Evolutionary conservation across 2,329 filamentous ascomycete genomes (phyloP).

Genomic region (Alternaria hordeiaustralica): DNA sequence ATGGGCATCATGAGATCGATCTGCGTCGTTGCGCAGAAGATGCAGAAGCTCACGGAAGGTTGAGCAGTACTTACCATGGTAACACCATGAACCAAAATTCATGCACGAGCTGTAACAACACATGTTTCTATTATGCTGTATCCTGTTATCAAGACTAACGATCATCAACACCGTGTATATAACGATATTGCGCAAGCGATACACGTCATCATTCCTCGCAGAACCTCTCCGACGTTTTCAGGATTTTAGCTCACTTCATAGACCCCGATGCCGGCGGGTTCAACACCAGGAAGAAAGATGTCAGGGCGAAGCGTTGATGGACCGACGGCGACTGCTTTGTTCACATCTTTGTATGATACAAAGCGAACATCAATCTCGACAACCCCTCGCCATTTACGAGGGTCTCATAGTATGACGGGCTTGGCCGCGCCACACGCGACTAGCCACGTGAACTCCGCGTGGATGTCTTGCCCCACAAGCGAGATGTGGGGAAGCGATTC

Average conservation of each 20-base stretch:
- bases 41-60: conserved; percentile 17
- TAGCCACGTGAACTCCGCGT: conserved; percentile 5
- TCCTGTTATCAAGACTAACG: not conserved
- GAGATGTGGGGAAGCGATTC: conserved; percentile 16
- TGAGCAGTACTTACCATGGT: conserved; percentile 2
- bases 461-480: conserved; percentile 7
- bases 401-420: not conserved
- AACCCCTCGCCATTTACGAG: not conserved
- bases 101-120: not conserved
- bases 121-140: not conserved
- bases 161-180: not conserved
- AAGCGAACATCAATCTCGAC: not conserved
- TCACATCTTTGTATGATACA: not conserved
- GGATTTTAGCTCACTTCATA: no score
- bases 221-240: no score
- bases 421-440: not conserved
- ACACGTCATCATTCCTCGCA: accelerated
- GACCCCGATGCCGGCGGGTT: not conserved
- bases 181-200: not conserved
- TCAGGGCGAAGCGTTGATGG: not conserved
- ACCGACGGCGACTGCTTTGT: accelerated
- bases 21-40: conserved; percentile 32
- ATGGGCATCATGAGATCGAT: conserved; percentile 36
- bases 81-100: not conserved
- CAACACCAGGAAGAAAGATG: no score